phyloP scores from a whole-genome alignment of 192 early-diverging fungal species.

The Coemansia sp. region DNA sequence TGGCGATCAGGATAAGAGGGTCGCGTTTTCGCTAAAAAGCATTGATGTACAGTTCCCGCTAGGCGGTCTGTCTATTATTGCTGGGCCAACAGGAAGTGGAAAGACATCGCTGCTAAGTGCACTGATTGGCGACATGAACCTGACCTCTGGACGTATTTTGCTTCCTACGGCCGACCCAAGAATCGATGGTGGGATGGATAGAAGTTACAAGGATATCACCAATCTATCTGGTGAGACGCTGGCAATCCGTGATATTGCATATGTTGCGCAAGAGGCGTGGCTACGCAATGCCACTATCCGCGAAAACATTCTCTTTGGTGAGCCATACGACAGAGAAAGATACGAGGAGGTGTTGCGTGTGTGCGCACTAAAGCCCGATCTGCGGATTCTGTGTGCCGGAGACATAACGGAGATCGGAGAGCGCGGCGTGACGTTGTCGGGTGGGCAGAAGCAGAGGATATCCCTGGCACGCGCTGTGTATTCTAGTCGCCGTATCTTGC shows the following conservation, averaged over 20 bases:
- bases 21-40: conserved; percentile 57
- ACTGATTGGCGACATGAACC: conserved; percentile 72
- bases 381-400: conserved; percentile 77
- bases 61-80: conserved; percentile 67
- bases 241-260: conserved; percentile 64
- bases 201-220: conserved; percentile 7
- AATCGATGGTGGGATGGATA: background rate
- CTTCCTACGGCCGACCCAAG: conserved; percentile 16
- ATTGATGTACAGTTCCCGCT: conserved; percentile 63
- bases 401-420: too few relatives aligned
- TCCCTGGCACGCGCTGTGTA: conserved; percentile 85
- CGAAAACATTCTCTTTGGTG: conserved; percentile 88
- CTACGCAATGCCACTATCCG: too few relatives aligned
- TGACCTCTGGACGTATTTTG: conserved; percentile 11
- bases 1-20: background rate
- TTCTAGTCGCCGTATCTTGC: conserved; percentile 51
- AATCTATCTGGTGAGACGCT: conserved; percentile 16
- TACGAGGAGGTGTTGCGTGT: conserved; percentile 77
- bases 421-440: conserved; percentile 74
- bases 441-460: conserved; percentile 77
- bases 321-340: conserved; percentile 66
- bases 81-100: conserved; percentile 84
- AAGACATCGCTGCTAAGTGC: conserved; percentile 75
- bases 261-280: too few relatives aligned
- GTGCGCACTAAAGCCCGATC: conserved; percentile 78